Percentiles rank a stretch among this genome's conserved stretches.
These are phyloP conservation scores for Euphorbia celastroides DNA, from an alignment of 441 rosid genomes.

Conservation along the genomic window DNA sequence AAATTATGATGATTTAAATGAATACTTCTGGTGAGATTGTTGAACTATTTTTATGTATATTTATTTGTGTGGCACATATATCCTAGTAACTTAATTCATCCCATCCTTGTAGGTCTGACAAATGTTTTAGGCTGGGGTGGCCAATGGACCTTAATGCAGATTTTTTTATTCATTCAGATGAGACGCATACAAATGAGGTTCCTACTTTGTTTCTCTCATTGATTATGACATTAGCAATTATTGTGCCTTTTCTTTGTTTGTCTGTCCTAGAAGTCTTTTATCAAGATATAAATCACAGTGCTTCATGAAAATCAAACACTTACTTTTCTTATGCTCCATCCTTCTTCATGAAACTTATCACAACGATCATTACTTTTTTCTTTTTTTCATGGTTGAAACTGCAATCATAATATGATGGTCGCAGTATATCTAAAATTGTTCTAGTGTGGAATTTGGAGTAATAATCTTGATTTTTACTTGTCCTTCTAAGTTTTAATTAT, in stretches of 20 bases:
- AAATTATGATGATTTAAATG: constrained; percentile 96
- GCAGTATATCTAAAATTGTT: neutral
- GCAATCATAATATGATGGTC: neutral
- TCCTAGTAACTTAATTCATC: constrained; percentile 14
- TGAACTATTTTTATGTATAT: constrained; percentile 45
- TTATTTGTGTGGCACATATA: neutral
- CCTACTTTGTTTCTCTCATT: constrained; percentile 9
- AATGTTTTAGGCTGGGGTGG: constrained; percentile 98
- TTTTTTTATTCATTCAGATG: constrained; percentile 54
- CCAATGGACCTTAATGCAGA: constrained; percentile 99
- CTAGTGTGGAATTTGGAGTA: neutral
- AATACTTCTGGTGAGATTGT: constrained; percentile 76
- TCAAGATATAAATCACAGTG: neutral
- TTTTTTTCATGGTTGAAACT: neutral
- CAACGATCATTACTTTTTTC: neutral
- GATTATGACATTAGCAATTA: neutral
- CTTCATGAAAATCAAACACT: neutral
- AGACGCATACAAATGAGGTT: constrained; percentile 41
- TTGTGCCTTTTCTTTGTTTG: neutral
- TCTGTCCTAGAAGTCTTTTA: too few relatives aligned
- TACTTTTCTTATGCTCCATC: neutral
- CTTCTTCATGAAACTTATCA: neutral
- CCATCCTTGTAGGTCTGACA: constrained; percentile 61
- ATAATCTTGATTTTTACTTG: neutral
- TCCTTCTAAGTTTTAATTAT: neutral